Evolutionary conservation across 78 protist species (phyloP), one percentile per base, ranked within the genome.

Genomic region (Dictyostelium citrinum): DNA sequence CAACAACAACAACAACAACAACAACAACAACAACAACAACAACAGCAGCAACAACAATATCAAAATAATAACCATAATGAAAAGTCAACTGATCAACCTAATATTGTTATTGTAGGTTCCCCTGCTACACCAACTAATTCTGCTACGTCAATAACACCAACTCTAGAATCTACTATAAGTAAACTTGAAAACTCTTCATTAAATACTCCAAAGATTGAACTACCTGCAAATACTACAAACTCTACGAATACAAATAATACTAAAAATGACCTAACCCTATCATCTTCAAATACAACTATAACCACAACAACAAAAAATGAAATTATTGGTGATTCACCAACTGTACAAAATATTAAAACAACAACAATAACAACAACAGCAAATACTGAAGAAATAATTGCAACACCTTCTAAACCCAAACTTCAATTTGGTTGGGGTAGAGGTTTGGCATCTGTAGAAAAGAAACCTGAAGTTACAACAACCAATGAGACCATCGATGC

Each of bases 391-490:
- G 72, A 61, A 22, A 39, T 17, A 39, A 12, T 22, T 68, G 39
- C 33, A 8, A 24, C 61, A 67, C 43, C 90, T 5, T 7, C 45
- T 14, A 31, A 79, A 51, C 35, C 61, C 11, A 11, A 43, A 79
- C n/a, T 49, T 49, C 31, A 24, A 43, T 45, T 55, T 22, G 84
- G 84, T 29, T 79, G 84, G 84, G 84, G 84, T 55, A 45, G 58
- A 33, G 84, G 84, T 33, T 51, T 79, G 20, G 84, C 84, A 24
- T 51, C 84, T 17, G 80, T 74, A 6, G 80, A 46, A 51, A 79
- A 79, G 71, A 55, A 79, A 33, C 17, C 84, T 27, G 27, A 22
- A 24, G 24, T 8, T n/a, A 60, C 70, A 9, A 20, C 24, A 6
- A 60, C 33, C 29, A 24, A 60, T 60, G 70, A 60, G 20, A 60